phyloP scores from a whole-genome alignment of 208 protist genomes.

The Trypanosoma theileri region DNA sequence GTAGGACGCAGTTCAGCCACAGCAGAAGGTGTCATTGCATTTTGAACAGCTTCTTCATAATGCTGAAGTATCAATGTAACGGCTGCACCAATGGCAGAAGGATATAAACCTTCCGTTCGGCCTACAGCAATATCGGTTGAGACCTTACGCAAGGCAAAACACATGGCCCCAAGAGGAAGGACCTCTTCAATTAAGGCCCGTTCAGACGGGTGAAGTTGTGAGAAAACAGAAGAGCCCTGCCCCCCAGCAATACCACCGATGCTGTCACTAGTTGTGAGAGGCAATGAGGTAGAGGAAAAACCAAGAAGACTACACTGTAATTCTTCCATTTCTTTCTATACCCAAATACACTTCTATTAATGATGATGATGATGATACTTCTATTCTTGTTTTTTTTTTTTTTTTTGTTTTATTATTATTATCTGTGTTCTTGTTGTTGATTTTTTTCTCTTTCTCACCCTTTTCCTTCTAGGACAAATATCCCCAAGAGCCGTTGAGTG shows the following conservation, averaged over 20 bases:
- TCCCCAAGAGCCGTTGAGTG: neutral
- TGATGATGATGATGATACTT: constrained; percentile 9
- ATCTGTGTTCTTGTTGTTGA: too few relatives aligned
- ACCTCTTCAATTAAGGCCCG: constrained; percentile 40
- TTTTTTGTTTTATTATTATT: constrained; percentile 1
- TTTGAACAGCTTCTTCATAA: constrained; percentile 61
- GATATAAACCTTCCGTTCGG: constrained; percentile 51
- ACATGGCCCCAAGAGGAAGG: constrained; percentile 60
- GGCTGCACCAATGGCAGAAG: constrained; percentile 51
- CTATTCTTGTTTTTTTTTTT: constrained; percentile 12
- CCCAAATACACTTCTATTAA: neutral
- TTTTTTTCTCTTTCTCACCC: neutral
- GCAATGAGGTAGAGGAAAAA: constrained; percentile 58
- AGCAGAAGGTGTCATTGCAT: constrained; percentile 35
- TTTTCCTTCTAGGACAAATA: neutral
- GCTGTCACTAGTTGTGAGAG: neutral
- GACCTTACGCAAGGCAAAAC: constrained; percentile 34
- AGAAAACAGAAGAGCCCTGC: constrained; percentile 19
- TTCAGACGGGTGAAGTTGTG: constrained; percentile 68
- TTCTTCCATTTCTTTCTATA: constrained; percentile 63
- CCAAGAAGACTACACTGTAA: constrained; percentile 79
- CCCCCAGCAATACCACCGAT: neutral
- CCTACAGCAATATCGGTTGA: constrained; percentile 47
- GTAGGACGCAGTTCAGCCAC: constrained; percentile 37
- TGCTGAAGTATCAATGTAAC: constrained; percentile 38